Percentiles rank a stretch among this genome's conserved stretches.
phyloP scores from a whole-genome alignment of 2,329 filamentous ascomycete species.

The Fusarium sp. region DNA sequence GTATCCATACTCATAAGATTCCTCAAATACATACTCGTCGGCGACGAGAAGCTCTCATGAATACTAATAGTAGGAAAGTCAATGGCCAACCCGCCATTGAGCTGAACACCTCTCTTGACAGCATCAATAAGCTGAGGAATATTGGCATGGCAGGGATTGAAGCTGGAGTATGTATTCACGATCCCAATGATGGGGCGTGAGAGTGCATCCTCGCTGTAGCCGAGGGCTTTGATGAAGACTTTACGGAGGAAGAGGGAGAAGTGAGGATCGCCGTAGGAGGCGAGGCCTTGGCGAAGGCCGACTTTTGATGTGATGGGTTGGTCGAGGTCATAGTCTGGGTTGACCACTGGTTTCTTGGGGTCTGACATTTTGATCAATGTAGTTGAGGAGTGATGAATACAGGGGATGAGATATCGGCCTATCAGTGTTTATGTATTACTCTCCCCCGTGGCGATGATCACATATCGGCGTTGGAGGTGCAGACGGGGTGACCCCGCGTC shows the following conservation, averaged over 20 bases:
- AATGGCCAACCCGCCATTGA: constrained; percentile 73
- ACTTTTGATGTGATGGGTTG: constrained; percentile 59
- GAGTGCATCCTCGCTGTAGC: constrained; percentile 77
- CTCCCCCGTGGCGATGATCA: constrained; percentile 21
- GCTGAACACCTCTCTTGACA: constrained; percentile 73
- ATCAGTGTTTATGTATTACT: constrained; percentile 40
- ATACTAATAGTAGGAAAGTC: constrained; percentile 81
- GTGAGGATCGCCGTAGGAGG: constrained; percentile 77
- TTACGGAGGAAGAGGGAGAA: constrained; percentile 81
- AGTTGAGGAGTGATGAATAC: not conserved
- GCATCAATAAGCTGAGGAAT: constrained; percentile 77
- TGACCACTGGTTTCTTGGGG: constrained; percentile 9
- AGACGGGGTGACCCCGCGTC: constrained; percentile 36
- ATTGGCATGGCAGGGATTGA: constrained; percentile 81
- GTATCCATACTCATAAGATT: constrained; percentile 85
- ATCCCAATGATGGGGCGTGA: constrained; percentile 78
- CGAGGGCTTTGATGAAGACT: constrained; percentile 80
- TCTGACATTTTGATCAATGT: constrained; percentile 24
- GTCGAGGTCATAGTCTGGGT: constrained; percentile 69
- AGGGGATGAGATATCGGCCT: constrained; percentile 10
- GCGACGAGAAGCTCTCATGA: constrained; percentile 74
- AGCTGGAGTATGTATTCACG: constrained; percentile 76
- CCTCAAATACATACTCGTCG: constrained; percentile 79
- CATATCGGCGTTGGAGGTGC: not conserved
- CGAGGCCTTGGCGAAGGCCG: constrained; percentile 72